phyloP scores from a whole-genome alignment of 192 early-diverging fungal species.

The Mycoemilia scoparia region DNA sequence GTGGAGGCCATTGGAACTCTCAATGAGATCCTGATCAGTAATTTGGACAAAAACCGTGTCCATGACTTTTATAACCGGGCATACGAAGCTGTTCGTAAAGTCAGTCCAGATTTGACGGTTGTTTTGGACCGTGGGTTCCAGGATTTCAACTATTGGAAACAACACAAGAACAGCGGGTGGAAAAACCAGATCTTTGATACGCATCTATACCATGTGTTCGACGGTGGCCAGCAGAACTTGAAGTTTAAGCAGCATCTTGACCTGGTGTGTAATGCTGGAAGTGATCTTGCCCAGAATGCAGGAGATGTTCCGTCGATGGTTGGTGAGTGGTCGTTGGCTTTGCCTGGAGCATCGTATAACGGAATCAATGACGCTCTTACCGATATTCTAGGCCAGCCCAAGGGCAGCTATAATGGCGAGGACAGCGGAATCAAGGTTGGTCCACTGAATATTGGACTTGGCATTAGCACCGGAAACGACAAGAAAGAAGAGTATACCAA shows the following conservation, averaged over 20 bases:
- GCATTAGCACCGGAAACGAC: constrained; percentile 16
- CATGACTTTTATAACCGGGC: constrained; percentile 27
- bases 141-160: constrained; percentile 26
- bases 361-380: constrained; percentile 38
- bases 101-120: constrained; percentile 6
- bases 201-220: constrained; percentile 32
- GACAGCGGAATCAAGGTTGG: too few species aligned
- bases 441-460: constrained; percentile 4
- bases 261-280: constrained; percentile 16
- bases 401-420: constrained; percentile 19
- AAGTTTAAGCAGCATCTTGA: constrained; percentile 15
- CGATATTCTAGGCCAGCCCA: constrained; percentile 29
- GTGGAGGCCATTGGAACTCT: constrained; percentile 23
- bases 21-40: constrained; percentile 24
- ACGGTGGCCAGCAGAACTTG: constrained; percentile 20
- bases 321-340: constrained; percentile 53
- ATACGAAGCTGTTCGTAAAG: constrained; percentile 17
- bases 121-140: constrained; percentile 27
- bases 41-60: too few species aligned
- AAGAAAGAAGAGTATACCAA: constrained; percentile 14
- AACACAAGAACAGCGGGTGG: constrained; percentile 25
- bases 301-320: constrained; percentile 43
- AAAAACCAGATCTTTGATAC: constrained; percentile 20
- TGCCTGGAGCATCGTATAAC: constrained; percentile 36
- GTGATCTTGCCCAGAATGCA: constrained; percentile 19